Evolutionary conservation across 441 rosid species (phyloP), one percentile per base, ranked within the genome.

Genomic region (Populus hybrid): DNA sequence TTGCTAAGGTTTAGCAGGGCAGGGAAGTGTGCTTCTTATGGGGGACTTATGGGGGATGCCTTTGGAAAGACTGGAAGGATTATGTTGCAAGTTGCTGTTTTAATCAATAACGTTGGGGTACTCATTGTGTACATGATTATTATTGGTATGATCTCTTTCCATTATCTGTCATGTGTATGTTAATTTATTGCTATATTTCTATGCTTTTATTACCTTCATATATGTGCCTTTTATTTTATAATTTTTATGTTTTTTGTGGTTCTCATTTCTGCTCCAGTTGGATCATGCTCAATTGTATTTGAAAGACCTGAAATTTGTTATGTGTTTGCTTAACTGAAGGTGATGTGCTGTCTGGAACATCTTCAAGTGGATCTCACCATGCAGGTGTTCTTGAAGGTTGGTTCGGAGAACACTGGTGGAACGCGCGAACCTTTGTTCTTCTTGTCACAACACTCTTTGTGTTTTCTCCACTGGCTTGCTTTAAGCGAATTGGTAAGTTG

Each of bases 351-450:
- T 90, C 98, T 66, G 98, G 99, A 73, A 96, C 89, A 82, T 83
- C 90, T 19, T 86, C 94, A 0, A 85, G 91, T 76, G 98, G 99
- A 71, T 82, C 78, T 70, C 98, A 96, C 82, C 98, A 94, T 86
- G 85, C 86, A 3, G 99, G 99, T 76, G 89, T 94, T 70, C 94
- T 96, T 76, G 98, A 96, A 86, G 97, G 94, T n/a, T 96, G 99
- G 99, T 96, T 96, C 46, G 99, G 99, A 78, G 88, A 82, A 71
- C 96, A 93, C 71, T 96, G 95, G 98, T 96, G 98, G 97, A 96
- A 92, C 61, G 91, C 89, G 59, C 89, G 99, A 53, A 30, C 90
- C 79, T 79, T 88, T 77, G 83, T 94, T 84, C 95, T 96, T 75
- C 84, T 89, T 50, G 76, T 94, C 76, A 87, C 89, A 24, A 96